Evolutionary conservation across 805 yeast genomes (phyloP).

Genomic region (Candida stauntonica): DNA sequence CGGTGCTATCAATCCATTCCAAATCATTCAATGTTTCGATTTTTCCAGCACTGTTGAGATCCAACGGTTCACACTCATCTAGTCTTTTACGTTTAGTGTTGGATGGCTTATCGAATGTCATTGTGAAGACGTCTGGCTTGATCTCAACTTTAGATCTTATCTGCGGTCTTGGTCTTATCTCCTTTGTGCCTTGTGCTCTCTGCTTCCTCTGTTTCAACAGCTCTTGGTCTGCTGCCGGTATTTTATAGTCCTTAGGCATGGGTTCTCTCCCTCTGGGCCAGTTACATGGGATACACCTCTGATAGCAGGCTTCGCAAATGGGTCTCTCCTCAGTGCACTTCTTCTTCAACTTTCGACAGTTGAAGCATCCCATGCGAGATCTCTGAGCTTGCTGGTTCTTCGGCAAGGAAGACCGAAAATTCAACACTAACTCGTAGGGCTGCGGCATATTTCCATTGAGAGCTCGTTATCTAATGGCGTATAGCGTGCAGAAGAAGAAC

Average conservation of each 20-base stretch:
- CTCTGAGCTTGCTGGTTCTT: conserved; percentile 6
- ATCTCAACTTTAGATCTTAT: not conserved
- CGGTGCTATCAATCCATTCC: no score
- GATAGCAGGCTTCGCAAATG: conserved; percentile 37
- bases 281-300: conserved; percentile 29
- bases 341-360: conserved; percentile 54
- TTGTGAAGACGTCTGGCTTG: not conserved
- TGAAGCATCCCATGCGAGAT: conserved; percentile 11
- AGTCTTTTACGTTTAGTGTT: no score
- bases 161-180: no score
- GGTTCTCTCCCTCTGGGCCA: conserved; percentile 23
- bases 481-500: no score
- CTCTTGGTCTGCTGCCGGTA: conserved; percentile 10
- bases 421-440: conserved; percentile 10
- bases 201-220: conserved; percentile 1
- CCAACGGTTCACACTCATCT: conserved; percentile 1
- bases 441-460: conserved; percentile 6
- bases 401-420: conserved; percentile 8
- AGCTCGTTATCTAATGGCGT: no score
- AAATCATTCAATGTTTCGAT: conserved; percentile 1
- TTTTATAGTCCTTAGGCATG: conserved; percentile 18
- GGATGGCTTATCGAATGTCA: no score
- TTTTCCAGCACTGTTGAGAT: conserved; percentile 3
- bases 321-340: conserved; percentile 55
- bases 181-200: not conserved